Percentiles rank a stretch among this genome's conserved stretches.
Conservation (phyloP, 345 rosid species). For the Xanthoceras sorbifolium region DNA sequence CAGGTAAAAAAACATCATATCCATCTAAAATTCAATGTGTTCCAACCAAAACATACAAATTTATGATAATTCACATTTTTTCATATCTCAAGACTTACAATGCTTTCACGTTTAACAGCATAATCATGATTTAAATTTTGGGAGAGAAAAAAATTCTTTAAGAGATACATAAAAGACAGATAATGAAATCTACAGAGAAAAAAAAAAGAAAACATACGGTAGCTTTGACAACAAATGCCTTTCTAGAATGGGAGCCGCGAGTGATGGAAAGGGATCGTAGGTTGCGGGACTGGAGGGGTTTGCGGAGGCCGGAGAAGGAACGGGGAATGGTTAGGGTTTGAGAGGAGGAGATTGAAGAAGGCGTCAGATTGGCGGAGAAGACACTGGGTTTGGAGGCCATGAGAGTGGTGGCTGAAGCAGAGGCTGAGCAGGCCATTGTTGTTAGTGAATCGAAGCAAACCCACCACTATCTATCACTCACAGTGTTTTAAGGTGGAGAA, state of each 20-base stretch:
- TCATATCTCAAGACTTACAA: neutral
- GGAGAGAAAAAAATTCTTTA: neutral
- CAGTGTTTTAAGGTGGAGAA: constrained; percentile 33
- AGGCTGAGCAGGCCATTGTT: constrained; percentile 71
- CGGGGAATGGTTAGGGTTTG: constrained; percentile 44
- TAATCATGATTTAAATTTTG: too few relatives aligned
- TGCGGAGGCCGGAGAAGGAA: constrained; percentile 44
- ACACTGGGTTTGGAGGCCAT: constrained; percentile 50
- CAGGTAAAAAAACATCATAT: neutral
- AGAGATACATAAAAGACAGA: neutral
- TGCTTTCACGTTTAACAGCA: neutral
- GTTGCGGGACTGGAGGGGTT: constrained; percentile 47
- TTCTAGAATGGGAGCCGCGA: constrained; percentile 43
- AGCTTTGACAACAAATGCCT: constrained; percentile 64
- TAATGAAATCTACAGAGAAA: neutral
- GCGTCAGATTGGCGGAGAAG: constrained; percentile 17
- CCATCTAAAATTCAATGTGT: neutral
- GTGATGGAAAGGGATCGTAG: constrained; percentile 44
- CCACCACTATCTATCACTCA: neutral
- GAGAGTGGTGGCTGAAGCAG: constrained; percentile 54
- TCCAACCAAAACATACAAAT: neutral
- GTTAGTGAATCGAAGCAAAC: neutral
- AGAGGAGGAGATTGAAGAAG: constrained; percentile 39
- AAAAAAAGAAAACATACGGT: constrained; percentile 38
- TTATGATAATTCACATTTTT: neutral